Evolutionary conservation across 2,329 filamentous ascomycete genomes (phyloP), one percentile per base, ranked within the genome.

Genomic region (Coniochaeta sp.): DNA sequence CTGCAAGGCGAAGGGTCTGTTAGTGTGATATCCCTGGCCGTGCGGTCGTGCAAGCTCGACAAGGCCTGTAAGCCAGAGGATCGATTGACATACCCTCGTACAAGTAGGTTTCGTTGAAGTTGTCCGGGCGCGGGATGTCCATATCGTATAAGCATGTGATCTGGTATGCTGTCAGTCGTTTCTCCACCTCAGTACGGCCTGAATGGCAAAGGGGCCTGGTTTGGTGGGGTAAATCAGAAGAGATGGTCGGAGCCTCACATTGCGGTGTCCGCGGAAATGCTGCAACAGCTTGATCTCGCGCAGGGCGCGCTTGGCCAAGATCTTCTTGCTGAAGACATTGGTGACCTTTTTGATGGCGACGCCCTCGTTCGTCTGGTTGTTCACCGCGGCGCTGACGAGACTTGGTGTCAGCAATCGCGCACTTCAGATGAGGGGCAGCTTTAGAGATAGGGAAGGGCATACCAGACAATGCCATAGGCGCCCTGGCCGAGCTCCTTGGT

Each of bases 251-350:
- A 57, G 36, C 28, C 86, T 77, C 79, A 92, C 89, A 75, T 93
- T 93, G 70, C 90, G 88, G 71, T 93, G 90, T 59, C 90, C 90
- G 70, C 95, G 86, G 80, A 99, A 99, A 77, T 99, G 95, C 80
- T 98, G 93, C 65, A 99, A 83, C 68, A 99, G 85, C 85, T 98
- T 99, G 79, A 99, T 98, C 80, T 99, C 95, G 76, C 95, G 88
- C 81, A 99, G 78, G 57, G 95, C 95, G 72, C 95, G 90, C 87
- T 99, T 99, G 70, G 95, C 95, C 67, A 99, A 84, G 68, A 99
- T 99, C 86, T 98, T 98, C 81, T 99, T 99, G 84, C 92, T 97
- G 78, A 99, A 99, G 70, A 99, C 93, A 89, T 99, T 99, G 80
- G 95, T 99, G 74, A 99, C 91, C 79, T 99, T 99, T 79, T 99